These are phyloP conservation scores for Globisporangium uncinulatum DNA, from an alignment of 352 stramenopile genomes.

Conservation along the genomic window DNA sequence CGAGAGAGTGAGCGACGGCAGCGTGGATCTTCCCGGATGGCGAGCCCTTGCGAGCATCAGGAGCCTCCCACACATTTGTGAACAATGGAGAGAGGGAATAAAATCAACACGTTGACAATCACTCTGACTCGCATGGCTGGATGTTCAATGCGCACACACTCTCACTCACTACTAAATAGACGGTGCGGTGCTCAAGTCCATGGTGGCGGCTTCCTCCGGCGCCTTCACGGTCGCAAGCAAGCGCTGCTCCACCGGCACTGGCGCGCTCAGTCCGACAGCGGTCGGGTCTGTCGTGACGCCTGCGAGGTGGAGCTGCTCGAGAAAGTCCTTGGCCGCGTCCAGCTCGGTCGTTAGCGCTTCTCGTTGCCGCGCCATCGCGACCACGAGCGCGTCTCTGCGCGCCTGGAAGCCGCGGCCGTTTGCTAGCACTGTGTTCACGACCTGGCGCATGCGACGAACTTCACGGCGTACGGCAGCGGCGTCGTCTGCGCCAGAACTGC, in stretches of 20 bases:
- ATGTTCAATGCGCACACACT: neutral
- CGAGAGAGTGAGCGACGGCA: too few species aligned
- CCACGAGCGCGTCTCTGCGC: conserved; percentile 50
- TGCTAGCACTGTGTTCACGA: conserved; percentile 47
- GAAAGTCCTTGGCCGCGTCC: conserved; percentile 62
- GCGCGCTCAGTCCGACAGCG: conserved; percentile 41
- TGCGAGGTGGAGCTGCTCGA: conserved; percentile 58
- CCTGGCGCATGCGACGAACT: conserved; percentile 46
- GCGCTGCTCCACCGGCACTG: conserved; percentile 56
- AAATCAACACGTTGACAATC: too few species aligned
- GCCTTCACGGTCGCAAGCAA: conserved; percentile 52
- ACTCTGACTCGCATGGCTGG: too few species aligned
- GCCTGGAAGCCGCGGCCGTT: conserved; percentile 45
- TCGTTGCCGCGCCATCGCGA: conserved; percentile 68
- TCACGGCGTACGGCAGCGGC: conserved; percentile 59
- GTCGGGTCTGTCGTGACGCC: conserved; percentile 25
- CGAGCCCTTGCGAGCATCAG: conserved; percentile 5
- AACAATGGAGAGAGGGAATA: neutral
- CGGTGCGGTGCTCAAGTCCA: conserved; percentile 43
- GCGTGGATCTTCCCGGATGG: too few species aligned
- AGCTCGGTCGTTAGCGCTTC: conserved; percentile 58
- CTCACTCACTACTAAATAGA: conserved; percentile 30
- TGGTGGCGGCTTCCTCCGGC: conserved; percentile 28
- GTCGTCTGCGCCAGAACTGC: conserved; percentile 19
- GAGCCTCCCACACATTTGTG: neutral